A percentile compares a stretch with the other conserved stretches of the same genome.
These are phyloP conservation scores for Coix lacrymajobi DNA, from an alignment of 176 grass and related monocot genomes.

Conservation along the genomic window DNA sequence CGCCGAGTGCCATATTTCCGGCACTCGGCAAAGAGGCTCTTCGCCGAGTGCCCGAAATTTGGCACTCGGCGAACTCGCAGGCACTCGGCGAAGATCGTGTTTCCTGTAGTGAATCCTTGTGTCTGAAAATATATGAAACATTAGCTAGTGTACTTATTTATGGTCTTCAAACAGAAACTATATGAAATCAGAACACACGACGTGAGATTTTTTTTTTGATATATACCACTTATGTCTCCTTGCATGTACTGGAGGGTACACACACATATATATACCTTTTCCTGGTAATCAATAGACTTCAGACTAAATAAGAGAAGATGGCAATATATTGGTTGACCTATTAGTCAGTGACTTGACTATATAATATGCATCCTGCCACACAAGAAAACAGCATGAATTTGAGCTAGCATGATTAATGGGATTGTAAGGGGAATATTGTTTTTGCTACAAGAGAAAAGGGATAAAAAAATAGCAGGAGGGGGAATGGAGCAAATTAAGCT, in stretches of 20 bases:
- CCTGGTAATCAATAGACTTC: no score
- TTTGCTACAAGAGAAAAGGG: constrained; percentile 16
- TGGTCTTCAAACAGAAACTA: not conserved
- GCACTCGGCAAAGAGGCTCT: no score
- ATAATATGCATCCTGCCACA: not conserved
- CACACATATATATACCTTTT: not conserved
- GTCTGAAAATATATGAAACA: not conserved
- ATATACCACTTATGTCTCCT: no score
- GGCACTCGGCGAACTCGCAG: no score
- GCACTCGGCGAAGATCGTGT: no score
- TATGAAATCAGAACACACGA: no score
- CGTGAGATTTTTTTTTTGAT: no score
- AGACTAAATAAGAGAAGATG: no score
- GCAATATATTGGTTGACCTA: not conserved
- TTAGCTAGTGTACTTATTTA: not conserved
- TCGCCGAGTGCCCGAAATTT: no score
- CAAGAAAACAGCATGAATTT: not conserved
- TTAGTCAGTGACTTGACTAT: not conserved
- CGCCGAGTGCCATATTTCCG: no score
- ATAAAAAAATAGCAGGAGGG: not conserved
- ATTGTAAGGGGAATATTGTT: constrained; percentile 27
- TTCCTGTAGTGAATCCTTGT: no score
- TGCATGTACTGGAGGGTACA: no score
- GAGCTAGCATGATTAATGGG: constrained; percentile 26
- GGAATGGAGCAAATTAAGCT: constrained; percentile 4